Conservation (phyloP, 2,329 filamentous ascomycete species). For the Diaporthe batatas region DNA sequence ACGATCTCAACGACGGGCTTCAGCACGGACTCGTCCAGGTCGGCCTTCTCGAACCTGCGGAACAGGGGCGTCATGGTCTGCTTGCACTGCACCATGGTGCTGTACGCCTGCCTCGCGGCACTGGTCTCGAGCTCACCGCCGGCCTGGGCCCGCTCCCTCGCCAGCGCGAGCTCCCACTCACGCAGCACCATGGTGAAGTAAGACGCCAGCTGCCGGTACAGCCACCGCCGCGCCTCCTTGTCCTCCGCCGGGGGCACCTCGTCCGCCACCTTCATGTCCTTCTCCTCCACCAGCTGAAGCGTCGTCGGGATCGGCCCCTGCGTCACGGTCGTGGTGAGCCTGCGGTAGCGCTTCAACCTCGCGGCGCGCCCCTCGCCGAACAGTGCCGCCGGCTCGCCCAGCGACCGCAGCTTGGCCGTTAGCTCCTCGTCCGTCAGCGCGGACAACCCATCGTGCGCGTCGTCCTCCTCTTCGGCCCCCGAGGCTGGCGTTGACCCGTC, state of each 20-base stretch:
- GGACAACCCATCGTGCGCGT: slow-evolving; percentile 59
- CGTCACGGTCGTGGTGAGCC: slow-evolving; percentile 72
- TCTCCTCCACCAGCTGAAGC: slow-evolving; percentile 82
- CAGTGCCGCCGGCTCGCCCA: slow-evolving; percentile 79
- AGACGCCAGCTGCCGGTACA: slow-evolving; percentile 89
- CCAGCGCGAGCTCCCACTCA: slow-evolving; percentile 87
- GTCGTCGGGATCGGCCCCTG: slow-evolving; percentile 90
- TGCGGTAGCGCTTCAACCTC: slow-evolving; percentile 78
- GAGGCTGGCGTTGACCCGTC: slow-evolving; percentile 10
- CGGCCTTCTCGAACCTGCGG: slow-evolving; percentile 85
- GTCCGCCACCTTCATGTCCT: slow-evolving; percentile 86
- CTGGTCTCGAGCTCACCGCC: slow-evolving; percentile 69
- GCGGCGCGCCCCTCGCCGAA: slow-evolving; percentile 86
- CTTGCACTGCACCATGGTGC: slow-evolving; percentile 87
- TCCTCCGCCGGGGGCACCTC: slow-evolving; percentile 72
- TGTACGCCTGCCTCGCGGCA: slow-evolving; percentile 84
- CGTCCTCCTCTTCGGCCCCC: slow-evolving; percentile 49
- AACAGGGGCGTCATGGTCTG: slow-evolving; percentile 93
- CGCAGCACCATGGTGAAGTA: slow-evolving; percentile 97
- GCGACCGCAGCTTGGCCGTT: slow-evolving; percentile 72
- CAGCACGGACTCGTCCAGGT: slow-evolving; percentile 83
- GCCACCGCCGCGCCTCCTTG: slow-evolving; percentile 73
- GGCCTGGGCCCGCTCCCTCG: slow-evolving; percentile 64
- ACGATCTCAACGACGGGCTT: slow-evolving; percentile 92
- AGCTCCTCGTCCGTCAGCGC: slow-evolving; percentile 82